Conservation (phyloP, 139 green algal genomes). For the Micromonas commoda region DNA sequence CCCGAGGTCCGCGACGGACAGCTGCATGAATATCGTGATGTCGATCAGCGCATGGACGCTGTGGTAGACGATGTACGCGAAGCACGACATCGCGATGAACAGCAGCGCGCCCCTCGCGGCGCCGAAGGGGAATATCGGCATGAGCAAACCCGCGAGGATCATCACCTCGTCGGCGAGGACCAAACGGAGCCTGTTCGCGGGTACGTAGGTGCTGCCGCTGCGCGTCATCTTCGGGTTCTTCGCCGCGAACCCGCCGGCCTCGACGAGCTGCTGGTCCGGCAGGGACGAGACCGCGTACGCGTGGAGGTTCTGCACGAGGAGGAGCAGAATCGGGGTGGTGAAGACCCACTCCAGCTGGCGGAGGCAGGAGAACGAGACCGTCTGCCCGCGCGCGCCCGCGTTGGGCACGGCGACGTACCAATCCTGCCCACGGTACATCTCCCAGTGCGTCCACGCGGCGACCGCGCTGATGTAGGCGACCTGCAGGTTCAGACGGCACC, state of each 20-base stretch:
- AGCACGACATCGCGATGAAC: not conserved
- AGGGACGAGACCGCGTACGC: not conserved
- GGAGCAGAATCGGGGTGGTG: conserved; percentile 14
- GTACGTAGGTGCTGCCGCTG: not conserved
- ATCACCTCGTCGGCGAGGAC: conserved; percentile 12
- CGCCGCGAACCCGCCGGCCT: too few relatives aligned
- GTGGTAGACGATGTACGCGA: not conserved
- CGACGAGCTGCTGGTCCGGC: too few relatives aligned
- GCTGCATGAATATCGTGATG: not conserved
- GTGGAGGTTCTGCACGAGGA: conserved; percentile 13
- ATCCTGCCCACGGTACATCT: conserved; percentile 1
- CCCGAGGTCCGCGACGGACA: not conserved
- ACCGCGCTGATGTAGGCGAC: conserved; percentile 11
- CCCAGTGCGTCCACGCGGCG: conserved; percentile 8
- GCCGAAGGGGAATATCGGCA: not conserved
- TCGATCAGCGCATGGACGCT: not conserved
- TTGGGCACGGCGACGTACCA: not conserved
- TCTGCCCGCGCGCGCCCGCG: too few relatives aligned
- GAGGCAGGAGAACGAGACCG: too few relatives aligned
- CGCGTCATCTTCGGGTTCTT: too few relatives aligned
- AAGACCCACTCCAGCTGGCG: conserved; percentile 18
- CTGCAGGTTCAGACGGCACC: not conserved
- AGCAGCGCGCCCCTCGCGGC: not conserved
- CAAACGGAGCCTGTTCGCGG: not conserved
- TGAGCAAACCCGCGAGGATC: not conserved